phyloP scores from a whole-genome alignment of 2,329 filamentous ascomycete species.

The Diplodia sapinea region DNA sequence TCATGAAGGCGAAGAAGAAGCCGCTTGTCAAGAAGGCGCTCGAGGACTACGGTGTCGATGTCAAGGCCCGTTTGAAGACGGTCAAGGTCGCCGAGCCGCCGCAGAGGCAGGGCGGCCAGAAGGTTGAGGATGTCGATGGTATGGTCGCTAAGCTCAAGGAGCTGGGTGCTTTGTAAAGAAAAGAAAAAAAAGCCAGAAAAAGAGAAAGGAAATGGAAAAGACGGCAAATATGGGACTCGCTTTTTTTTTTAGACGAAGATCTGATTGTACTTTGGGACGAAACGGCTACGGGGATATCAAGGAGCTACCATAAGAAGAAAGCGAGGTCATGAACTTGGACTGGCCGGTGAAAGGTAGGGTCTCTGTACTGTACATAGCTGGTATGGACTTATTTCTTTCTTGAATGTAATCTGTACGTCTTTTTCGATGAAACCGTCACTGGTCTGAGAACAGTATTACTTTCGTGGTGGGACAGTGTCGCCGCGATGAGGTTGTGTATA shows the following conservation, averaged over 20 bases:
- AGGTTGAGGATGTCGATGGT: constrained; percentile 97
- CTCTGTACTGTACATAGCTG: constrained; percentile 13
- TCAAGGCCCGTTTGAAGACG: constrained; percentile 79
- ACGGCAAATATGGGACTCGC: neutral
- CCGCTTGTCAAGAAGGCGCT: constrained; percentile 89
- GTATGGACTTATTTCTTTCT: constrained; percentile 2
- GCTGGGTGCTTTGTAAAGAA: constrained; percentile 79
- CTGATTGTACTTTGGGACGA: neutral
- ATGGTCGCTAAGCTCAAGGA: constrained; percentile 94
- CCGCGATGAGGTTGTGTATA: too few relatives aligned
- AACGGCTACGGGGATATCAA: neutral
- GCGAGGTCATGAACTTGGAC: neutral
- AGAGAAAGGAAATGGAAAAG: neutral
- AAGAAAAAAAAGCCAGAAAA: neutral
- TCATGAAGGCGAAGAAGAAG: constrained; percentile 99
- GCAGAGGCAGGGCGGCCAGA: constrained; percentile 86
- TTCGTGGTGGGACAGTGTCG: too few relatives aligned
- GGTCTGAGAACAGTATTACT: too few relatives aligned
- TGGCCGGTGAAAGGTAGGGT: neutral
- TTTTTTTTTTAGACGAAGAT: neutral
- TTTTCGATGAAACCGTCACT: too few relatives aligned
- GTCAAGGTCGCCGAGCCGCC: constrained; percentile 90
- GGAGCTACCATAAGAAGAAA: neutral
- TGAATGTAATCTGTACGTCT: neutral
- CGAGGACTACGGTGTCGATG: constrained; percentile 75